Evolutionary conservation across 176 grass and related monocot species (phyloP).

Genomic region (Typha latifolia): DNA sequence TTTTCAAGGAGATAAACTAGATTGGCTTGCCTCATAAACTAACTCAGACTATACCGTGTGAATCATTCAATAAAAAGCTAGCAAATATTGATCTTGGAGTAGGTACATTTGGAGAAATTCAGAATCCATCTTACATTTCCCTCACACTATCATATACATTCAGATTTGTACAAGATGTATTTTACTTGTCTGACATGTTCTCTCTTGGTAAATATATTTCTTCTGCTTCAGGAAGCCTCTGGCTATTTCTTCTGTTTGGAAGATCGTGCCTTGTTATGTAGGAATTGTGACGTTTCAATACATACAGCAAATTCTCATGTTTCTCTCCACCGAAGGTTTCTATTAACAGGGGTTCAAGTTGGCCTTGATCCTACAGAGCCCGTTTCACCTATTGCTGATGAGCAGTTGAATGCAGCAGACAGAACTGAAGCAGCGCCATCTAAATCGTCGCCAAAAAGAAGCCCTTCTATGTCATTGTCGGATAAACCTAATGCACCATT

Average conservation of each 20-base stretch:
- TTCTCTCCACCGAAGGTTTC: constrained; percentile 73
- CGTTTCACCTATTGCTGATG: constrained; percentile 29
- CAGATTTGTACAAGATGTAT: neutral
- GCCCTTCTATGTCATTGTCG: constrained; percentile 12
- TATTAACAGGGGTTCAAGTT: constrained; percentile 91
- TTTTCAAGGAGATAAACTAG: too few relatives aligned
- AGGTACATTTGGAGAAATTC: too few relatives aligned
- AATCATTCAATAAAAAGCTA: too few relatives aligned
- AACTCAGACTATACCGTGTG: too few relatives aligned
- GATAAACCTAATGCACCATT: constrained; percentile 23
- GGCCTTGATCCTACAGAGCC: constrained; percentile 47
- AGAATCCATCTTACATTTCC: too few relatives aligned
- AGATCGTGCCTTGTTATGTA: constrained; percentile 81
- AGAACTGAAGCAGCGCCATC: constrained; percentile 14
- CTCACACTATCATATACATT: too few relatives aligned
- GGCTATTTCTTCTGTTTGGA: constrained; percentile 97
- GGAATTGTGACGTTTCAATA: constrained; percentile 73
- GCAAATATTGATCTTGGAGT: too few relatives aligned
- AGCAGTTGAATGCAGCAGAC: constrained; percentile 10
- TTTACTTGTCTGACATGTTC: neutral
- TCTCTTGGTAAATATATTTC: neutral
- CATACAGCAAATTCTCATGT: constrained; percentile 75
- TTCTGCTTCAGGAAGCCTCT: constrained; percentile 48
- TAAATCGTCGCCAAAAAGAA: constrained; percentile 23
- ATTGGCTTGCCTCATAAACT: too few relatives aligned